Percentiles rank a stretch among this genome's conserved stretches.
These are phyloP conservation scores for Fraxinus xanthoxyloides DNA, from an alignment of 305 asterid species.

Conservation along the genomic window DNA sequence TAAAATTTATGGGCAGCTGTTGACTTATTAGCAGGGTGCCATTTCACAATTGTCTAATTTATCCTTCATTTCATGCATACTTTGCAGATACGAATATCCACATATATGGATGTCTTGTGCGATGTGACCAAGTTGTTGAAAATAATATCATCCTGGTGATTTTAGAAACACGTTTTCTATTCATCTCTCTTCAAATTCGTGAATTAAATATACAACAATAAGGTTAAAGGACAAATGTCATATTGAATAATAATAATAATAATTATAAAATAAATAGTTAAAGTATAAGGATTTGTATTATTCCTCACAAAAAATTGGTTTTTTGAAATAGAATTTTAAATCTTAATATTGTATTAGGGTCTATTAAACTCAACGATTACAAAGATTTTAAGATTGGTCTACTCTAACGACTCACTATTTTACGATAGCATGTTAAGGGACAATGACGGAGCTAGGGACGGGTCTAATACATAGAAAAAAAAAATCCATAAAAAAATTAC, in stretches of 20 bases:
- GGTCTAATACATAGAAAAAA: no score
- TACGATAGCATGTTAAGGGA: not conserved
- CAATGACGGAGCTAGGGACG: not conserved
- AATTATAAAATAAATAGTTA: no score
- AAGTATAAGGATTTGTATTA: no score
- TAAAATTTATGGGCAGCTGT: conserved; percentile 10
- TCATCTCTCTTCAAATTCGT: not conserved
- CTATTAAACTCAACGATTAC: not conserved
- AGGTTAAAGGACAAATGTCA: not conserved
- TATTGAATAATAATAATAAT: no score
- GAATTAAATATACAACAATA: not conserved
- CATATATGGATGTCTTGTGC: not conserved
- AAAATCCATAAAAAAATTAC: no score
- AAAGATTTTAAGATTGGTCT: not conserved
- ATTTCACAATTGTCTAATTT: not conserved
- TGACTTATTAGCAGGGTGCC: not conserved
- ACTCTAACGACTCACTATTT: no score
- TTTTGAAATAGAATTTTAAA: no score
- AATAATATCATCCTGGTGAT: not conserved
- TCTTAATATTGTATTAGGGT: no score
- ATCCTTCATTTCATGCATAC: not conserved
- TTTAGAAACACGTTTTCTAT: not conserved
- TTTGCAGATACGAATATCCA: not conserved
- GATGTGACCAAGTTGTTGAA: not conserved
- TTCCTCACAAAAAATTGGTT: not conserved